Conservation (phyloP, 768 basidiomycete species). For the Boletus subparvulus region DNA sequence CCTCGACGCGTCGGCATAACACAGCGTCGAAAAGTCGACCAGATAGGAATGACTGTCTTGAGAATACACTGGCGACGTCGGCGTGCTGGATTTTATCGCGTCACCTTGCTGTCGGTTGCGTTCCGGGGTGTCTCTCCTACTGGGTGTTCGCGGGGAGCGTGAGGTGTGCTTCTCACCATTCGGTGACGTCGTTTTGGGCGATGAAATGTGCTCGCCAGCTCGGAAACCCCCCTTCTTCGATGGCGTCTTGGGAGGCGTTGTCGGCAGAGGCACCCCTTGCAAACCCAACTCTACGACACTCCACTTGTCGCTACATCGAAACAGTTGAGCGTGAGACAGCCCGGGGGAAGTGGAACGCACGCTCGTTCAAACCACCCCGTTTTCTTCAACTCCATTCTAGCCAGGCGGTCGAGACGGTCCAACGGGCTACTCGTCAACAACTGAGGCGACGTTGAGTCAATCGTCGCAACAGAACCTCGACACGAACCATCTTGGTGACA, state of each 20-base stretch:
- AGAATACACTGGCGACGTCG: slow-evolving; percentile 2
- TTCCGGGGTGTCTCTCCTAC: not conserved
- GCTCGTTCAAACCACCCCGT: slow-evolving; percentile 32
- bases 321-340: not conserved
- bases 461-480: not conserved
- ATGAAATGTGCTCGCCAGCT: not conserved
- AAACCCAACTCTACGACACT: slow-evolving; percentile 27
- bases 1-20: not conserved
- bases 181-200: not conserved
- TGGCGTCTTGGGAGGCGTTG: slow-evolving; percentile 12
- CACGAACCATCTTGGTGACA: slow-evolving; percentile 30
- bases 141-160: not conserved
- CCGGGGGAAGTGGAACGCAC: slow-evolving; percentile 1
- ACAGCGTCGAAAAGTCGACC: slow-evolving; percentile 17
- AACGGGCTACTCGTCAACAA: slow-evolving; percentile 26
- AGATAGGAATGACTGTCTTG: slow-evolving; percentile 6
- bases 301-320: slow-evolving; percentile 28
- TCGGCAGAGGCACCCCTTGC: not conserved
- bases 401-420: slow-evolving; percentile 30
- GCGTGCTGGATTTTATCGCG: not conserved
- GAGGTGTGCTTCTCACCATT: not conserved
- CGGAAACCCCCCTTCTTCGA: not conserved
- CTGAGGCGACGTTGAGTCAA: slow-evolving; percentile 15
- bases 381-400: slow-evolving; percentile 30
- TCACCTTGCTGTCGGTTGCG: not conserved